Conservation (phyloP, 1,284 basidiomycete species). For the Melampsora larici-populina region DNA sequence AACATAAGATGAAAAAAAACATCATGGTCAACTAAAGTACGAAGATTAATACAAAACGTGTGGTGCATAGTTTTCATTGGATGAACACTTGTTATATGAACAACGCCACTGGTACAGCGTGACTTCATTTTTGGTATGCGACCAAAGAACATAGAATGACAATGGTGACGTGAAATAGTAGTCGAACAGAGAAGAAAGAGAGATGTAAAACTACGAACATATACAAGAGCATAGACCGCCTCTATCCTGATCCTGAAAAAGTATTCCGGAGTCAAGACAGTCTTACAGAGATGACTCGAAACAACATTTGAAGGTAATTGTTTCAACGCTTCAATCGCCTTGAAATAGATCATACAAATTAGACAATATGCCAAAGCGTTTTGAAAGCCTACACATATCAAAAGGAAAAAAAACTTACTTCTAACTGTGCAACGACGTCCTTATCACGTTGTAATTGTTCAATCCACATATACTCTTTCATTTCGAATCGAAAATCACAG, state of each 20-base stretch:
- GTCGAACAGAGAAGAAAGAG: constrained; percentile 10
- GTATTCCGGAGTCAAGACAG: constrained; percentile 90
- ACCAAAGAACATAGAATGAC: neutral
- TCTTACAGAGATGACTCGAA: constrained; percentile 84
- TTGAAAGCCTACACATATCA: neutral
- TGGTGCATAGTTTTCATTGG: too few relatives aligned
- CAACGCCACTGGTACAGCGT: too few relatives aligned
- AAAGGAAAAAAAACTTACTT: constrained; percentile 61
- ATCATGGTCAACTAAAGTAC: neutral
- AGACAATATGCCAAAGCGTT: neutral
- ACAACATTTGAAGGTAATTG: constrained; percentile 81
- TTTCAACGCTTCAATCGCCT: constrained; percentile 81
- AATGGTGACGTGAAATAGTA: constrained; percentile 48
- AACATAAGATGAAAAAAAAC: neutral
- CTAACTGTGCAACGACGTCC: constrained; percentile 95
- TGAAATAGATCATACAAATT: constrained; percentile 25
- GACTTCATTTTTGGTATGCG: too few relatives aligned
- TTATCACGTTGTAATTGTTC: constrained; percentile 91
- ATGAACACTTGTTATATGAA: too few relatives aligned
- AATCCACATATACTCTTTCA: constrained; percentile 99
- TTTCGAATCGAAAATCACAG: constrained; percentile 82
- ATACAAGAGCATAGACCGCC: constrained; percentile 79
- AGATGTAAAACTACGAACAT: constrained; percentile 60
- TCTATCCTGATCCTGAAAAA: constrained; percentile 96
- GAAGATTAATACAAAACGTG: neutral